These are phyloP conservation scores for Aureobasidium sp. DNA, from an alignment of 2,329 filamentous ascomycete species.

Conservation along the genomic window DNA sequence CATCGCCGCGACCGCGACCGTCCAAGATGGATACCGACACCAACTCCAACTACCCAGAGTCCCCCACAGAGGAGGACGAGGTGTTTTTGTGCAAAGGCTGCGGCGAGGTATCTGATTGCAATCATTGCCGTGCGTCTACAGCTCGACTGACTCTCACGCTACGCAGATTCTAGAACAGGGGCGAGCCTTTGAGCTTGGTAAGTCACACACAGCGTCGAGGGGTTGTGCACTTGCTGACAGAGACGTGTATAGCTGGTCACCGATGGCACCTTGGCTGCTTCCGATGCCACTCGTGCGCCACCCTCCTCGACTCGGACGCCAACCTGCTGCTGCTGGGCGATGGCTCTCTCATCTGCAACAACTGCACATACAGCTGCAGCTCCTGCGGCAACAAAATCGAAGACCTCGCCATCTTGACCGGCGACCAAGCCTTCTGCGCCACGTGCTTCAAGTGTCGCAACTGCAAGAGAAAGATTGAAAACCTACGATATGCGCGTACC, in stretches of 20 bases:
- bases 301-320: constrained; percentile 93
- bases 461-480: constrained; percentile 98
- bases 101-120: constrained; percentile 60
- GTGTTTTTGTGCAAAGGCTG: constrained; percentile 86
- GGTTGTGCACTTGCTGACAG: constrained; percentile 26
- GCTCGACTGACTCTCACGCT: constrained; percentile 8
- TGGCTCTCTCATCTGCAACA: constrained; percentile 97
- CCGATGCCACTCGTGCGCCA: constrained; percentile 91
- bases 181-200: constrained; percentile 95
- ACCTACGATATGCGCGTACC: constrained; percentile 91
- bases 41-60: constrained; percentile 39
- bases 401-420: constrained; percentile 92
- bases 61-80: constrained; percentile 66
- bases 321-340: constrained; percentile 95
- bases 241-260: constrained; percentile 63
- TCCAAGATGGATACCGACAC: constrained; percentile 6
- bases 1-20: neutral
- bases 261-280: constrained; percentile 99
- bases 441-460: constrained; percentile 96
- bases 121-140: neutral
- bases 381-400: constrained; percentile 97
- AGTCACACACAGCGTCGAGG: constrained; percentile 29
- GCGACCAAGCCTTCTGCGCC: constrained; percentile 95
- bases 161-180: constrained; percentile 90
- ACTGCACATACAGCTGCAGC: constrained; percentile 98